Conservation (phyloP, 2,329 filamentous ascomycete species). For the Aspergillus sp. region DNA sequence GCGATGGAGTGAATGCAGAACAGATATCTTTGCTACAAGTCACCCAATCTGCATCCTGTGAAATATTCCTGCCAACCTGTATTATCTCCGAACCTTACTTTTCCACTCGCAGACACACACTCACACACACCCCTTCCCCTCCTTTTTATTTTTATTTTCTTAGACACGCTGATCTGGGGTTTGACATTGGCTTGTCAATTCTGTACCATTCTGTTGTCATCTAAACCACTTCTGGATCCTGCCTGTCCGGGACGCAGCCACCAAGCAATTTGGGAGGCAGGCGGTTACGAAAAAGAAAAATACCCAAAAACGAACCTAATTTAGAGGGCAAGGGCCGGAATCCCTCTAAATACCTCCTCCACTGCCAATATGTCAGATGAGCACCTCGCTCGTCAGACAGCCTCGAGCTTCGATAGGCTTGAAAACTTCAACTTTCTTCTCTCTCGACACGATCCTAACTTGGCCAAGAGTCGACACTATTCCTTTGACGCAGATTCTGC, state of each 20-base stretch:
- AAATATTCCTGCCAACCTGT: conserved; percentile 18
- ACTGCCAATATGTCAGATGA: conserved; percentile 38
- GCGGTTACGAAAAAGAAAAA: conserved; percentile 14
- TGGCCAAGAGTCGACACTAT: conserved; percentile 38
- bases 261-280: conserved; percentile 15
- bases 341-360: conserved; percentile 18
- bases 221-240: conserved; percentile 21
- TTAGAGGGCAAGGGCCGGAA: conserved; percentile 15
- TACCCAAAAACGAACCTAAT: conserved; percentile 18
- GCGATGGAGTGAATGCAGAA: conserved; percentile 18
- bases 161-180: conserved; percentile 22
- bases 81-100: conserved; percentile 13
- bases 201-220: conserved; percentile 16
- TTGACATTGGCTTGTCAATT: conserved; percentile 17
- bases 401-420: conserved; percentile 35
- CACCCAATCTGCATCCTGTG: conserved; percentile 20
- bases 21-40: conserved; percentile 24
- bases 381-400: conserved; percentile 29
- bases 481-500: conserved; percentile 41
- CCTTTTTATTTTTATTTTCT: neutral
- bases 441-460: conserved; percentile 36
- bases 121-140: conserved; percentile 13
- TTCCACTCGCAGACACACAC: neutral
- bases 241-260: conserved; percentile 19
- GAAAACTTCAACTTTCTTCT: conserved; percentile 42